Conservation (phyloP, 768 basidiomycete species). For the Trametes sanguinea region DNA sequence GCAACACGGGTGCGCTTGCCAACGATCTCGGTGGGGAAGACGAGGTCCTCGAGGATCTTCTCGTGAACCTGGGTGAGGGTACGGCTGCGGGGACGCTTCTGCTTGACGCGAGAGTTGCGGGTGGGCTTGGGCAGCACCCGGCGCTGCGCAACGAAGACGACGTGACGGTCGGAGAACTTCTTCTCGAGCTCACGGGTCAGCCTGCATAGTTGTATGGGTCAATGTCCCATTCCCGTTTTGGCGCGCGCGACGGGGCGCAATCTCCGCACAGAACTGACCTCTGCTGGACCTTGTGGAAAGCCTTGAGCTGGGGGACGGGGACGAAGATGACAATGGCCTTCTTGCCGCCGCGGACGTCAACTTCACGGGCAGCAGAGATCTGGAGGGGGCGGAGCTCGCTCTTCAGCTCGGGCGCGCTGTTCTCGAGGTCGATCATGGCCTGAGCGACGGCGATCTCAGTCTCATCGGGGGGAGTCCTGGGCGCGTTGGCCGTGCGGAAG, state of each 20-base stretch:
- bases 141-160: conserved; percentile 98
- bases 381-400: conserved; percentile 91
- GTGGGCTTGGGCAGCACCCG: conserved; percentile 98
- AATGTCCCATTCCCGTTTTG: not conserved
- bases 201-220: conserved; percentile 44
- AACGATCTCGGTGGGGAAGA: conserved; percentile 98
- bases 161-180: conserved; percentile 99
- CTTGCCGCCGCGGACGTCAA: conserved; percentile 98
- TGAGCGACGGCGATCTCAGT: conserved; percentile 91
- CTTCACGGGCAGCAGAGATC: conserved; percentile 97
- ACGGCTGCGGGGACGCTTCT: conserved; percentile 95
- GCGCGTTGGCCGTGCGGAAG: conserved; percentile 94
- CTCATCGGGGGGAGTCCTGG: conserved; percentile 84
- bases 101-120: conserved; percentile 87
- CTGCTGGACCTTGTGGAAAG: conserved; percentile 97
- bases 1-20: conserved; percentile 96
- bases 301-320: conserved; percentile 95
- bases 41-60: conserved; percentile 97
- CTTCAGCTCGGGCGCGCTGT: conserved; percentile 98
- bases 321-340: conserved; percentile 99
- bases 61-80: conserved; percentile 98
- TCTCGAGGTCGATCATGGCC: conserved; percentile 96
- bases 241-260: not conserved
- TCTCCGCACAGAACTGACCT: conserved; percentile 54
- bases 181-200: conserved; percentile 99